phyloP scores from a whole-genome alignment of 1,284 basidiomycete genomes.

The Somion occarium region DNA sequence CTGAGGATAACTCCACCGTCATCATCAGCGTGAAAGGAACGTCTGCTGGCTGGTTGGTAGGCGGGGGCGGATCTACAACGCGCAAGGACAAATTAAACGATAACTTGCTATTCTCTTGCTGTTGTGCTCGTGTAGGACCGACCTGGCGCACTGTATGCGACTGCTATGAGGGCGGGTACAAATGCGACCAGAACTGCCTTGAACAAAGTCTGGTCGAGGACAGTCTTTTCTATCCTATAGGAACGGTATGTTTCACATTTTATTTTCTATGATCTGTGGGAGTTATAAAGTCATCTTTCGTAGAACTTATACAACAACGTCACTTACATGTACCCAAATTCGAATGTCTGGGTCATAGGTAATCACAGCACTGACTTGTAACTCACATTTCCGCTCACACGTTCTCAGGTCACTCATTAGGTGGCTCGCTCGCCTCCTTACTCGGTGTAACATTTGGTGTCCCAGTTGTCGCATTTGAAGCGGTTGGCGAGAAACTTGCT shows the following conservation, averaged over 20 bases:
- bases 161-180: constrained; percentile 78
- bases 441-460: constrained; percentile 88
- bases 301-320: constrained; percentile 93
- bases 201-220: constrained; percentile 79
- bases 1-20: constrained; percentile 78
- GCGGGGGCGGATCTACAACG: constrained; percentile 80
- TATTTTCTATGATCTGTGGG: not conserved
- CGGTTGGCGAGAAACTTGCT: constrained; percentile 87
- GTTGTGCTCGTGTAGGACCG: constrained; percentile 91
- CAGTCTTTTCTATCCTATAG: constrained; percentile 85
- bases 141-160: constrained; percentile 94
- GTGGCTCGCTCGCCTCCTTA: constrained; percentile 81
- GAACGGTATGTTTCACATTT: constrained; percentile 55
- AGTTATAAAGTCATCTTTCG: not conserved
- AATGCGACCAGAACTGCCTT: constrained; percentile 82
- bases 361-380: constrained; percentile 1
- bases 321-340: constrained; percentile 87
- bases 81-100: constrained; percentile 94
- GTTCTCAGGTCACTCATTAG: constrained; percentile 66
- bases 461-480: constrained; percentile 88
- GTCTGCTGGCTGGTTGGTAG: constrained; percentile 68
- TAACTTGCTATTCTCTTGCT: constrained; percentile 95
- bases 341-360: constrained; percentile 89
- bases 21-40: constrained; percentile 95
- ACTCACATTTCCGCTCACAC: too few species aligned